Base-by-base conservation (phyloP, 2,329 filamentous ascomycete genomes). In the Fusarium torulosum region DNA sequence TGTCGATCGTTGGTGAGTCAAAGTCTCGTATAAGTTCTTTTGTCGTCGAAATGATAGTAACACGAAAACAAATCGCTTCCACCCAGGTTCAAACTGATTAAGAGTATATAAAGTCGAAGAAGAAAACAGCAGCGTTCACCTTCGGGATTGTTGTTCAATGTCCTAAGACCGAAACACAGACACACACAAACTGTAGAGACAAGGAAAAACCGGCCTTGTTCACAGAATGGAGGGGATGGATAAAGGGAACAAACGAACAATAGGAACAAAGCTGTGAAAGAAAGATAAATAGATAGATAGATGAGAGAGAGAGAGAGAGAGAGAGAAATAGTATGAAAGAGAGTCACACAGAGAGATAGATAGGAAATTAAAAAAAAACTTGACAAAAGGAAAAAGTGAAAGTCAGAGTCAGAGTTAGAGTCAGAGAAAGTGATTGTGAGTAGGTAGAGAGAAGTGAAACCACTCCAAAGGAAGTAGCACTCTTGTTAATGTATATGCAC, bases 401-500 rank as follows among this genome's bases (percentile, higher is more conserved):
- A 53, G 46, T 44, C 31, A 38, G 23, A 55, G 53, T 53, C 19
- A 42, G 55, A 59, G 59, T 19, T 41, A 61, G 55, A 42, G 19
- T n/a, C 42, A 63, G 55, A 42, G 23, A 59, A 41, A 44, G 42
- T 40, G 45, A 46, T 29, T 50, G 50, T 61, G 29, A 56, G 25
- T 60, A 47, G 27, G 27, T 29, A 29, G 27, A n/a, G 11, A 29
- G 45, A 58, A 31, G 15, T 47, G 59, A 63, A 64, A 59, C 59
- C 43, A 49, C 59, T 42, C 27, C 33, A n/a, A 42, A 45, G 52
- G 31, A 43, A 23, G 35, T 37, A 43, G 59, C 53, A 59, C 59
- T 46, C 45, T 59, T 64, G 42, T 64, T 63, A 63, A 64, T 64
- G 61, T 59, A 64, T 41, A 60, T 59, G 59, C 59, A 53, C 42